Conservation (phyloP, 257 asterid genomes). For the Nicotiana paniculata region DNA sequence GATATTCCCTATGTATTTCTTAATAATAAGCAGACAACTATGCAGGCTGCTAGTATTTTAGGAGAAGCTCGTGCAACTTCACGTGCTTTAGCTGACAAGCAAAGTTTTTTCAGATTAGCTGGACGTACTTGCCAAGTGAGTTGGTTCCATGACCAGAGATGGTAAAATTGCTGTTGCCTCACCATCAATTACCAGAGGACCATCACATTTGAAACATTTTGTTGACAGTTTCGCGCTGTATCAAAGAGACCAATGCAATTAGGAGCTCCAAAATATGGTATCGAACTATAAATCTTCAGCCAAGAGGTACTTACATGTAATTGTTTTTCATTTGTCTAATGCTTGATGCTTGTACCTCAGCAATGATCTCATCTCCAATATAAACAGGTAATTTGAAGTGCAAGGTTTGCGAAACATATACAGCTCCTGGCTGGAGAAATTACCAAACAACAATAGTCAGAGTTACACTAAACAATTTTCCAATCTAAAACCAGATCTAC, state of each 20-base stretch:
- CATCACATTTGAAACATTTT: slow-evolving; percentile 45
- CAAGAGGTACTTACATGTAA: slow-evolving; percentile 37
- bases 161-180: slow-evolving; percentile 63
- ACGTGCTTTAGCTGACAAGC: neutral
- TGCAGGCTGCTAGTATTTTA: neutral
- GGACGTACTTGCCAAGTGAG: neutral
- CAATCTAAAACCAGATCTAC: neutral
- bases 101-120: neutral
- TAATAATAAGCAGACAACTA: neutral
- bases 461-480: neutral
- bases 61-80: neutral
- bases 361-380: slow-evolving; percentile 54
- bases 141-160: slow-evolving; percentile 26
- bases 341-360: slow-evolving; percentile 47
- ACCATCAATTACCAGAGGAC: slow-evolving; percentile 44
- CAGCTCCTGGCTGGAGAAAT: slow-evolving; percentile 66
- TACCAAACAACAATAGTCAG: neutral
- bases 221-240: slow-evolving; percentile 57
- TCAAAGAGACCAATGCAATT: neutral
- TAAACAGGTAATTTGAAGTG: slow-evolving; percentile 68
- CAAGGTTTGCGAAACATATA: slow-evolving; percentile 66
- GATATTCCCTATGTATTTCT: neutral
- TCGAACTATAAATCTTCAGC: neutral
- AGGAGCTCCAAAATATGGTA: neutral
- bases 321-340: slow-evolving; percentile 41